Base-by-base conservation (phyloP, 305 asterid species). In the Petunia hybrid region DNA sequence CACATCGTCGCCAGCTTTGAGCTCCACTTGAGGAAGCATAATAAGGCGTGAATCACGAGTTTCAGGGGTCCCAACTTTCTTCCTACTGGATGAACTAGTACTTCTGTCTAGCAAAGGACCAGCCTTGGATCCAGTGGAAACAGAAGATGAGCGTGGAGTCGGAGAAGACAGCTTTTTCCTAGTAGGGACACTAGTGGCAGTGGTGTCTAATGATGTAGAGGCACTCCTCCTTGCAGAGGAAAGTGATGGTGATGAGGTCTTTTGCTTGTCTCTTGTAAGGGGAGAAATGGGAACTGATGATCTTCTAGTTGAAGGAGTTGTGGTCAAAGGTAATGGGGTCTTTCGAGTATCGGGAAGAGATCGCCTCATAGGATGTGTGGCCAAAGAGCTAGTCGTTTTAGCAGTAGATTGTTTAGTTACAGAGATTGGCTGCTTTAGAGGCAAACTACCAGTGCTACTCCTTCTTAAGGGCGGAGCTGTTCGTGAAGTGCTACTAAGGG, bases 11-110 rank as follows among this genome's bases (percentile, higher is more conserved):
- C 97, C 87, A 86, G 96, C 99, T 90, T 91, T 94, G 87, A 86
- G 86, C 86, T 97, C 99, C 84, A 97, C 98, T 75, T 94, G 92
- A 80, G 99, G 99, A 85, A 97, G 99, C 96, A 93, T 92, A 78
- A 93, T 89, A 82, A 97, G 89, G 66, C 94, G 97, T 16, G 98
- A 91, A 87, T 91, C 98, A 85, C 93, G 93, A 86, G 87, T 92
- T 65, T 93, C 94, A 67, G 93, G 95, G 85, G 95, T 89, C 62
- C 91, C 95, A 60, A 84, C 83, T 90, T 89, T 96, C 86, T 82
- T 93, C 73, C 93, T 95, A 61, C 90, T 91, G 80, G 89, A 82
- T 77, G 90, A 84, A 88, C 63, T 86, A 4, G 90, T 78, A 80
- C 92, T 87, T 85, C 90, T 88, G 75, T 90, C 92, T 5, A 80